Evolutionary conservation across 2,329 filamentous ascomycete species (phyloP).

Genomic region (Aspergillus piperis): DNA sequence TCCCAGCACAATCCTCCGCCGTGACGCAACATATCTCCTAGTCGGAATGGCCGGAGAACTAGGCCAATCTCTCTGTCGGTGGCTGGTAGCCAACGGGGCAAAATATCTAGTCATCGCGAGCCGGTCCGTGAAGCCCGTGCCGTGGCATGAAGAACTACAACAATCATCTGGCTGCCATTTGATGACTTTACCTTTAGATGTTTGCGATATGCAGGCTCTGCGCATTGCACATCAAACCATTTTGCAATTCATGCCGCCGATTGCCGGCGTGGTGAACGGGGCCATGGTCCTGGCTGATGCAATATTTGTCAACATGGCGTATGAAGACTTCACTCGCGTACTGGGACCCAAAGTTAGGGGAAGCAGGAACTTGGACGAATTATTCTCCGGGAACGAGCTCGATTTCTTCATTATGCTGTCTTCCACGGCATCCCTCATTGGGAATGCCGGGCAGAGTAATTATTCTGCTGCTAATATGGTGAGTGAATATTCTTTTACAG

Average conservation of each 20-base stretch:
- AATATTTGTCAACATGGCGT: conserved; percentile 17
- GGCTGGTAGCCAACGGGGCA: background rate
- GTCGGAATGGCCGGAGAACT: background rate
- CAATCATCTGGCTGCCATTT: background rate
- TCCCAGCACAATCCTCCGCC: too few species aligned
- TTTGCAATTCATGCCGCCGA: conserved; percentile 18
- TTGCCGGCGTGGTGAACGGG: conserved; percentile 29
- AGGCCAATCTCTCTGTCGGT: background rate
- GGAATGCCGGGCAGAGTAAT: conserved; percentile 41
- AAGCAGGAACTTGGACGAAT: background rate
- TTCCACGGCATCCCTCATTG: conserved; percentile 39
- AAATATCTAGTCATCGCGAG: background rate
- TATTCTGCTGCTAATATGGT: conserved; percentile 42
- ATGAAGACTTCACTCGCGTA: conserved; percentile 11
- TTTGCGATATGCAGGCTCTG: background rate
- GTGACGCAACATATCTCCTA: background rate
- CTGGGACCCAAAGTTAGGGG: conserved; percentile 17
- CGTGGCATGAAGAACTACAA: background rate
- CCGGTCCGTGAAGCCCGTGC: background rate
- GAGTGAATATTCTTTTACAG: too few species aligned
- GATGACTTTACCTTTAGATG: background rate
- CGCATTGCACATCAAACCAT: background rate
- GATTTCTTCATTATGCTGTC: conserved; percentile 44
- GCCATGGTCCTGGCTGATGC: conserved; percentile 26
- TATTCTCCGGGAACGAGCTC: conserved; percentile 6